Evolutionary conservation across 139 green algal genomes (phyloP).

Genomic region (Bryopsis sp.): DNA sequence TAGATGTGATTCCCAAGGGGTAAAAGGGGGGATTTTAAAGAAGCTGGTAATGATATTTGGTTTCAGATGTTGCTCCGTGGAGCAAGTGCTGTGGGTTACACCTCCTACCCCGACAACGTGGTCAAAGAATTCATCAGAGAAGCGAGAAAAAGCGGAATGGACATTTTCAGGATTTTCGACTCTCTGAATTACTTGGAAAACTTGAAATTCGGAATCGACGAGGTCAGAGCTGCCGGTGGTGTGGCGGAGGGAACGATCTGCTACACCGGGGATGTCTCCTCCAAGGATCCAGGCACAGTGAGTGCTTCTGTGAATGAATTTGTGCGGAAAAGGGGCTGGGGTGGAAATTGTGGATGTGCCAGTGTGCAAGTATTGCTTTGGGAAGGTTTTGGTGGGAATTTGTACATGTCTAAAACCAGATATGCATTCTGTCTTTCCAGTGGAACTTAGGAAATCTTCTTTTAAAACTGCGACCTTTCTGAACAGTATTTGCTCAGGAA

Average conservation of each 20-base stretch:
- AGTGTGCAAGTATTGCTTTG: too few relatives aligned
- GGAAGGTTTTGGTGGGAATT: too few relatives aligned
- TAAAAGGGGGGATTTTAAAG: too few relatives aligned
- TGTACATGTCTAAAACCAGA: too few relatives aligned
- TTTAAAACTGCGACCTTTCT: too few relatives aligned
- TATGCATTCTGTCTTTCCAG: too few relatives aligned
- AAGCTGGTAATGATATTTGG: neutral
- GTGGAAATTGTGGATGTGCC: too few relatives aligned
- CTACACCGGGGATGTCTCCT: conserved; percentile 81
- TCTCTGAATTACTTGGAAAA: conserved; percentile 53
- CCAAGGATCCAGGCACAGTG: conserved; percentile 43
- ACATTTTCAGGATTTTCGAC: conserved; percentile 89
- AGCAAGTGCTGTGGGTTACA: conserved; percentile 88
- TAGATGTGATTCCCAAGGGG: too few relatives aligned
- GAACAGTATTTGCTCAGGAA: too few relatives aligned
- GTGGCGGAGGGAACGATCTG: conserved; percentile 83
- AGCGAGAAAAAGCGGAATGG: conserved; percentile 52
- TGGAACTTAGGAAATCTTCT: too few relatives aligned
- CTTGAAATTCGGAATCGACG: conserved; percentile 83
- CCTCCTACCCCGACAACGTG: conserved; percentile 72
- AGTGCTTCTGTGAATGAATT: neutral
- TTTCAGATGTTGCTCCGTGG: conserved; percentile 88
- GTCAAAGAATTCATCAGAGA: conserved; percentile 67
- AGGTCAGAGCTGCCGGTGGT: conserved; percentile 55
- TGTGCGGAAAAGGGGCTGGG: neutral